Evolutionary conservation across 192 early-diverging fungal species (phyloP), one percentile per base, ranked within the genome.

Genomic region (Backusella macrospora): DNA sequence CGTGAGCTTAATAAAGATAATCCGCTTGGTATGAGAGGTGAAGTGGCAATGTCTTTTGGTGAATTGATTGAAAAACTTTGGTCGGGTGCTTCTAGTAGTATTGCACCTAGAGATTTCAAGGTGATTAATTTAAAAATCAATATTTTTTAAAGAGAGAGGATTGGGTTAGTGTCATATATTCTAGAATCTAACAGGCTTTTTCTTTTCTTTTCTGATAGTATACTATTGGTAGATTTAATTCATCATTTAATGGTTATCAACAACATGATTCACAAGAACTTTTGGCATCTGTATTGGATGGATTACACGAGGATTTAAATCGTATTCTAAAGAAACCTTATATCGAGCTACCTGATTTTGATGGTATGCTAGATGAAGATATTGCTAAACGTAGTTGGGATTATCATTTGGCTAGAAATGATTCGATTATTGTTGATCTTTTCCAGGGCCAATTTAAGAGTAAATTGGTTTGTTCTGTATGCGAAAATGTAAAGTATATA

Each of bases 231-330:
- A 68, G 76, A 21, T 84, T 86, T 78, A 90, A 90, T 49, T 81
- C 77, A 5, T 84, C 83, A 4, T 90, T 92, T 75, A 49, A 81
- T 73, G 92, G 94, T 8, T 95, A 93, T 77, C 84, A 88, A 62
- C 94, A 95, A 76, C 92, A 93, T 72, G 92, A 96, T 78, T 93
- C 94, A 37, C 94, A 93, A 73, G 95, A 96, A 83, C 87, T 96
- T 12, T 79, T 95, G 47, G 87, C 86, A 15, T 95, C 90, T 48
- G 79, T 96, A 39, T 81, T 96, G 18, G 95, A 96, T 76, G 93
- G 94, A 0, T 76, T 96, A 59, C 95, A 96, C 75, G 95, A 96
- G 74, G 95, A 96, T 47, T 81, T 96, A 49, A 95, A 96, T 76
- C 85, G 93, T 14, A 92, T 96, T 45, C 55, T 82, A 55, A 86